Evolutionary conservation across 305 asterid species (phyloP), one percentile per base, ranked within the genome.

Genomic region (Rubia occidens): DNA sequence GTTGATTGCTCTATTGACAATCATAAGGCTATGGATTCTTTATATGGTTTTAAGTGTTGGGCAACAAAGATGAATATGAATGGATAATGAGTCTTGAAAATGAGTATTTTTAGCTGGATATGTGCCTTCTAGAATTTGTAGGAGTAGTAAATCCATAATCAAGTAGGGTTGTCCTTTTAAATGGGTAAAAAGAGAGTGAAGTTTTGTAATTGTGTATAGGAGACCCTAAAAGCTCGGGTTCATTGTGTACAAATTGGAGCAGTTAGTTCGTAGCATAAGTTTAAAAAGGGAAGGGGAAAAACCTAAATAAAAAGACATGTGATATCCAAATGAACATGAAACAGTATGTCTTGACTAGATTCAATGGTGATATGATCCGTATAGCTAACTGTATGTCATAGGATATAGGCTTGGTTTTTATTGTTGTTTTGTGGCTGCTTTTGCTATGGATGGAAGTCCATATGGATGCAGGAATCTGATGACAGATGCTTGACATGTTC

Each of bases 401-500:
- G 21, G 8, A 51, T 51, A 51, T 44, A 44, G 51, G 51, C 51
- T 44, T 44, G 51, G 11, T 18, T 53, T 37, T 13, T 64, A 0
- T 4, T 53, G 15, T 64, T 21, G 42, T 64, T 15, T 20, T 14
- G 44, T 58, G 43, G 61, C 7, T 59, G 69, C 44, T 26, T 63
- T 26, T 53, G 18, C 49, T 43, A 29, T 13, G 15, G 24, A 11
- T 11, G 20, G 5, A 24, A 21, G 70, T 40, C 59, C 18, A 3
- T 8, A 43, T 53, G 32, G 53, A 54, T 70, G 44, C 70, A 70
- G 43, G 47, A 32, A 8, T 67, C 66, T 66, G 40, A 15, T 54
- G 55, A 21, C 70, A 49, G 29, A 60, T 29, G 21, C 53, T 64
- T 64, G 53, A 51, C 44, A 62, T 60, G 75, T 61, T 82, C 61